Evolutionary conservation across 2,329 filamentous ascomycete genomes (phyloP).

Genomic region (Xylariaceae sp.): DNA sequence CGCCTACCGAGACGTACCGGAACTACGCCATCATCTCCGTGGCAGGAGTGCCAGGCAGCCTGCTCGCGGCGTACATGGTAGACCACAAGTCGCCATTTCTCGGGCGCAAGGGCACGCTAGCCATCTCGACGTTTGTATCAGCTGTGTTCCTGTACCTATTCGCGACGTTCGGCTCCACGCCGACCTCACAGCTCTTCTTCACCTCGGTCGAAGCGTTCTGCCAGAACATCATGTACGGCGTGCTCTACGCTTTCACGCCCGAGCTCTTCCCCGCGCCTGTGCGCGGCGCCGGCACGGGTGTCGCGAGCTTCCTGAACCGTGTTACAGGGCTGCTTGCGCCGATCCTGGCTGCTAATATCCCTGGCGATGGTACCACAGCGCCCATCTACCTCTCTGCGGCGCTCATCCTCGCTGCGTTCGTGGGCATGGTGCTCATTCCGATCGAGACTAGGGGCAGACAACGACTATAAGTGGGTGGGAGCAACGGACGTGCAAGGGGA

Average conservation of each 20-base stretch:
- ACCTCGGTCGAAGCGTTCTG: constrained; percentile 73
- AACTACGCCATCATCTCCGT: constrained; percentile 84
- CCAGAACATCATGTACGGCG: constrained; percentile 79
- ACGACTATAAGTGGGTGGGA: constrained; percentile 49
- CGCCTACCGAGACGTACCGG: constrained; percentile 65
- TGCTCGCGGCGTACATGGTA: constrained; percentile 76
- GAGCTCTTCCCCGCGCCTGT: constrained; percentile 78
- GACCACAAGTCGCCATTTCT: constrained; percentile 66
- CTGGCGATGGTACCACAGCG: constrained; percentile 61
- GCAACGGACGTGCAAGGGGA: no score
- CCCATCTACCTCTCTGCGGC: constrained; percentile 64
- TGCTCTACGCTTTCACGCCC: constrained; percentile 77
- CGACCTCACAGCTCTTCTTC: constrained; percentile 66
- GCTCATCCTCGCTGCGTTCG: constrained; percentile 64
- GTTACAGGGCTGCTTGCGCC: constrained; percentile 71
- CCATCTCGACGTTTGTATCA: constrained; percentile 68
- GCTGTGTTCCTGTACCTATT: constrained; percentile 74
- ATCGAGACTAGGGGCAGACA: constrained; percentile 68
- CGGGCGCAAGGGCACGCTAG: constrained; percentile 76
- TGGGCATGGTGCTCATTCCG: constrained; percentile 64
- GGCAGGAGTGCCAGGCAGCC: constrained; percentile 76
- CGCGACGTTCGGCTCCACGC: constrained; percentile 62
- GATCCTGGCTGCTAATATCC: constrained; percentile 67
- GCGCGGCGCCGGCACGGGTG: constrained; percentile 73
- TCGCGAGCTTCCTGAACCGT: constrained; percentile 74